Percentiles rank a stretch among this genome's conserved stretches.
Evolutionary conservation across 345 rosid species (phyloP).

Genomic region (Streptanthus diversifolius): DNA sequence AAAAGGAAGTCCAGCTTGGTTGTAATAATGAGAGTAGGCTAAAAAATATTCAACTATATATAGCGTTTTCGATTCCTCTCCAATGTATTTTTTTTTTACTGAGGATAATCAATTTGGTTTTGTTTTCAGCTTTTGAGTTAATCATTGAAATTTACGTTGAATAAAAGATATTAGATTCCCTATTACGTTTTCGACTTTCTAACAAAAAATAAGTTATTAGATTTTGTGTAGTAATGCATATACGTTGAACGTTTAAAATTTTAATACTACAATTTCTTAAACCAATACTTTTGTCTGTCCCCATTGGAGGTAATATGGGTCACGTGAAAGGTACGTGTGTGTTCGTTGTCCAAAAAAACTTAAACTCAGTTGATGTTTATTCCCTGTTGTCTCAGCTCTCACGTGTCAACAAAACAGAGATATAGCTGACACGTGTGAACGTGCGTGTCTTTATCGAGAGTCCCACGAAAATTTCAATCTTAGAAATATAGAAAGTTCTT

Average conservation of each 20-base stretch:
- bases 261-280: neutral
- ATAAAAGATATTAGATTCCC: neutral
- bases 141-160: neutral
- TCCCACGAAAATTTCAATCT: constrained; percentile 14
- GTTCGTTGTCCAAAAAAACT: constrained; percentile 13
- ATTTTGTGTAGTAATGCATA: neutral
- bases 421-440: constrained; percentile 21
- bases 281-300: neutral
- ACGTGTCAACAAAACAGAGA: constrained; percentile 18
- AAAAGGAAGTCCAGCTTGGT: neutral
- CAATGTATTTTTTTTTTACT: neutral
- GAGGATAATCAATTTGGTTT: neutral
- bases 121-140: neutral
- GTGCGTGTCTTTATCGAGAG: constrained; percentile 3
- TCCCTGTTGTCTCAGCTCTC: constrained; percentile 8
- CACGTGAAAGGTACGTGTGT: constrained; percentile 18
- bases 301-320: neutral
- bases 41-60: no score
- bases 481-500: constrained; percentile 24
- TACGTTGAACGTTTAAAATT: neutral
- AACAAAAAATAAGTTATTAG: neutral
- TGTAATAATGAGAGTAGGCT: no score
- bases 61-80: neutral
- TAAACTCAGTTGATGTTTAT: neutral
- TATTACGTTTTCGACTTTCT: neutral